These are phyloP conservation scores for Naematelia encephala DNA, from an alignment of 768 basidiomycete species.

Conservation along the genomic window DNA sequence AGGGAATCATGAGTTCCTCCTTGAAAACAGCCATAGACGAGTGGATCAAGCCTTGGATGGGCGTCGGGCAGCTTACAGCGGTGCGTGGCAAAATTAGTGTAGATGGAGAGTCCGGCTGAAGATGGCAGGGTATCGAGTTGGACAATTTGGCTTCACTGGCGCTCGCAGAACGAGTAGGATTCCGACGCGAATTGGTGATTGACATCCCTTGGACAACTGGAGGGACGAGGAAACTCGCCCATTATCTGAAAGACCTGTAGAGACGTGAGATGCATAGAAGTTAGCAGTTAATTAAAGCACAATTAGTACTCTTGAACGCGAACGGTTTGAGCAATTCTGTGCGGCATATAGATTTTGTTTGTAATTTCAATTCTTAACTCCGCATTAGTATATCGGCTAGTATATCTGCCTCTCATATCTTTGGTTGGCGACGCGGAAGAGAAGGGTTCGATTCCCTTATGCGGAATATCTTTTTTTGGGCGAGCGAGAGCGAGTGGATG, in stretches of 20 bases:
- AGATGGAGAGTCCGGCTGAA: no score
- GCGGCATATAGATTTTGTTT: no score
- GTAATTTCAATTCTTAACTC: neutral
- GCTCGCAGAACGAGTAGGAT: neutral
- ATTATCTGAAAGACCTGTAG: neutral
- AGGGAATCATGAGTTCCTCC: neutral
- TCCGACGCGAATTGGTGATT: neutral
- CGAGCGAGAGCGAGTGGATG: no score
- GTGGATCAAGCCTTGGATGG: neutral
- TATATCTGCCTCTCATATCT: neutral
- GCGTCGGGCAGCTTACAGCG: neutral
- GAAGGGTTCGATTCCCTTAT: neutral
- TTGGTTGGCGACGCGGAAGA: neutral
- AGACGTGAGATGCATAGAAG: neutral
- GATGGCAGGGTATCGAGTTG: neutral
- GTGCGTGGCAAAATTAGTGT: no score
- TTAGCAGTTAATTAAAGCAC: neutral
- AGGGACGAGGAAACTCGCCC: neutral
- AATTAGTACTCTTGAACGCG: neutral
- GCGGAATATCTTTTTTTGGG: neutral
- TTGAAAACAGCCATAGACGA: neutral
- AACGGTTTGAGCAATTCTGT: neutral
- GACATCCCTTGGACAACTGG: neutral
- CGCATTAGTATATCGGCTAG: neutral
- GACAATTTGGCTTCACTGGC: neutral